Base-by-base conservation (phyloP, 805 yeast genomes). In the Nakazawaea ernobii region DNA sequence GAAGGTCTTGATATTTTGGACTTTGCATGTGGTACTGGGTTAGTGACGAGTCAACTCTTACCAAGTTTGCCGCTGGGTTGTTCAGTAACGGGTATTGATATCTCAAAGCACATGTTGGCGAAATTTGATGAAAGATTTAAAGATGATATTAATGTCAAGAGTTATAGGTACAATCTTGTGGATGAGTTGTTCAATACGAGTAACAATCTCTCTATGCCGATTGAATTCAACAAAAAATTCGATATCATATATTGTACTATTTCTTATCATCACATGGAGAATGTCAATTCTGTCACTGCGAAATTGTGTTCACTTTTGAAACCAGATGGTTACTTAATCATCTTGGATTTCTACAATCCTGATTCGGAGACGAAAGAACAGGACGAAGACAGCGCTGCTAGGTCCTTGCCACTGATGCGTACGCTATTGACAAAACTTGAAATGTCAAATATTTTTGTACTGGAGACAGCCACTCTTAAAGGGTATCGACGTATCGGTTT, bases 11-110 rank as follows among this genome's bases (percentile, higher is more conserved):
- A 50, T 32, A 35, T 67, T 6, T 44, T 71, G 40, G 75, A 71
- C 51, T 71, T 71, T 55, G 75, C 74, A 0, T 70, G 74, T 49
- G 76, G 76, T 3, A 63, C 73, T 1, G 76, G 75, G 0, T 47
- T 67, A 8, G 58, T 69, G 14, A 61, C 68, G 2, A 53, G 57
- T 43, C 57, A 56, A n/a, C 42, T 70, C 24, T 59, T 59, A 6
- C 69, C 68, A 3, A 63, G 63, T 47, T 47, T 69, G 15, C 29
- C 27, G 9, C 47, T 44, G 3, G 44, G 52, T 4, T 49, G 65
- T 6, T 60, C 61, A 32, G 48, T 63, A 8, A 52, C 59, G 2
- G 75, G 75, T 1, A 51, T 70, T 13, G 76, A 71, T 46, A 65
- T 71, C 45, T 69, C 65, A 41, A 51, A 55, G 9, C 51, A 38